Evolutionary conservation across 140 eudicot species (phyloP), one percentile per base, ranked within the genome.

Genomic region (Flaveria floridana): DNA sequence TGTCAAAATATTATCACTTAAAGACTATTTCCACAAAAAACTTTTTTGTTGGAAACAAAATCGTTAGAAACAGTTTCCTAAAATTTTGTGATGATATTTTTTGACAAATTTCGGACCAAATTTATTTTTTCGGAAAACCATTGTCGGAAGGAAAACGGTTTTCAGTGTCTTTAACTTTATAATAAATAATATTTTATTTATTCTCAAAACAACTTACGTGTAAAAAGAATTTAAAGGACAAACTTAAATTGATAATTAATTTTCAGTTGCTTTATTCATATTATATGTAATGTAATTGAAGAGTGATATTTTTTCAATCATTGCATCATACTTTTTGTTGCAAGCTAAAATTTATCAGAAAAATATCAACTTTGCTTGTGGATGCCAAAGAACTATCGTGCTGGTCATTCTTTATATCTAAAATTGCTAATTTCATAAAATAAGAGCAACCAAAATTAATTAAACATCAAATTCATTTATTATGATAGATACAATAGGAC

Each of bases 381-480:
- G 4, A 70, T 70, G 3, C 23, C 61, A 70, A 23, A 15, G 21
- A 4, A 14, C 26, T n/a, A 70, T 70, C 20, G 26, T 70, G 63
- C 47, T 6, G 16, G 11, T 13, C 2, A 50, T 16, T 15, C 53
- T 39, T 9, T 66, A 18, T 41, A 2, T 66, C 53, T 37, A 39
- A 28, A 74, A 44, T 15, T 74, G 71, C 34, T 9, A 61, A 3
- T 61, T 73, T 57, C 59, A 23, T 59, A 44, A 61, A 3, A 15
- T 21, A 61, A 8, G 59, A 61, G 47, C 58, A 61, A 61, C 48
- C 14, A 63, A 63, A 63, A 79, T 0, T 73, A 52, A 73, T 79
- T 53, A 39, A 79, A 79, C 75, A 61, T 44, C 15, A 57, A 72
- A 44, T 65, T 44, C 75, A 56, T 79, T 79, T 79, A 73, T 73